A percentile compares a stretch with the other conserved stretches of the same genome.
These are phyloP conservation scores for Jaltomata sinuosa DNA, from an alignment of 257 asterid genomes.

Conservation along the genomic window DNA sequence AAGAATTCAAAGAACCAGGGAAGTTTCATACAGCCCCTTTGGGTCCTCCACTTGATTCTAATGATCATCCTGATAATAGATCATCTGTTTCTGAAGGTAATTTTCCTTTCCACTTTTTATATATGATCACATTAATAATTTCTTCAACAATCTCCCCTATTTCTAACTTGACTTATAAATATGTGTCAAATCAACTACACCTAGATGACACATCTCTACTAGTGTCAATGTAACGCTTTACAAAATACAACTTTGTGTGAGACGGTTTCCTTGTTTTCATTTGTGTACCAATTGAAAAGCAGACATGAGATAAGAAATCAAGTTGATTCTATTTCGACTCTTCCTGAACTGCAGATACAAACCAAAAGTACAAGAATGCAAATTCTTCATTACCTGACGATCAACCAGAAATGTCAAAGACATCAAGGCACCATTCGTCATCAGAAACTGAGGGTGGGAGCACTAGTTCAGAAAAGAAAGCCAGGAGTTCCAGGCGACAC, in stretches of 20 bases:
- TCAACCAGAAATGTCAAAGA: conserved; percentile 24
- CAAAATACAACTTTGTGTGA: not conserved
- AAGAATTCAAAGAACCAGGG: conserved; percentile 6
- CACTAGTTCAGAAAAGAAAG: conserved; percentile 29
- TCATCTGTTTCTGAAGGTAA: conserved; percentile 1
- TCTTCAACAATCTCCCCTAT: too few relatives aligned
- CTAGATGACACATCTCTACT: too few relatives aligned
- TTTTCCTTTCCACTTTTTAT: not conserved
- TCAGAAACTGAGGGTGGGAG: not conserved
- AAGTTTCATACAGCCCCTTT: conserved; percentile 5
- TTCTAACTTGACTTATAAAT: too few relatives aligned
- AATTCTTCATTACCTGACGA: conserved; percentile 21
- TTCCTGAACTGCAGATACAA: not conserved
- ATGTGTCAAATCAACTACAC: too few relatives aligned
- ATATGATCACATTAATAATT: not conserved
- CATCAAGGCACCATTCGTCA: conserved; percentile 31
- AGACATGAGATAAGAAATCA: not conserved
- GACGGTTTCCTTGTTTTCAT: not conserved
- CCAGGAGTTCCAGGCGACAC: conserved; percentile 31
- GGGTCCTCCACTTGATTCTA: not conserved
- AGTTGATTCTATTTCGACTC: not conserved
- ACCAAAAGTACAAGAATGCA: conserved; percentile 12
- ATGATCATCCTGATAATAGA: not conserved
- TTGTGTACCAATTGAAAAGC: not conserved
- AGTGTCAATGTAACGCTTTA: not conserved